These are phyloP conservation scores for Leccinum idahoense DNA, from an alignment of 1,284 basidiomycete species.

Conservation along the genomic window DNA sequence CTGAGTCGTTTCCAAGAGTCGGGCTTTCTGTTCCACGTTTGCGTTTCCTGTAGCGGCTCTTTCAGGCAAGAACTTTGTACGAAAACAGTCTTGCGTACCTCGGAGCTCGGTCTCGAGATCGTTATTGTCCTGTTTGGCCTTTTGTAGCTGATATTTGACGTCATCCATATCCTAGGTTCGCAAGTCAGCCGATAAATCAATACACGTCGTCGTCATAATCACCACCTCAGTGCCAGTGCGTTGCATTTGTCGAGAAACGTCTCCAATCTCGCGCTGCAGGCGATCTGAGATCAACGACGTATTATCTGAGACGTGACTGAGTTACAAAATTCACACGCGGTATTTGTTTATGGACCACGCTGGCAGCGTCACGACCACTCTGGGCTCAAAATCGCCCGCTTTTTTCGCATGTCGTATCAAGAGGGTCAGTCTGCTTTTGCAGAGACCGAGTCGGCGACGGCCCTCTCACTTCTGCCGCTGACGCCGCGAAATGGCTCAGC, in stretches of 20 bases:
- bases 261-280: constrained; percentile 57
- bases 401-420: too few species aligned
- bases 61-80: constrained; percentile 8
- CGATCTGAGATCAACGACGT: constrained; percentile 25
- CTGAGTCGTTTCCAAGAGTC: constrained; percentile 45
- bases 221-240: constrained; percentile 57
- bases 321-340: too few species aligned
- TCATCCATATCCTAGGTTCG: constrained; percentile 65
- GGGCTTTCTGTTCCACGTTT: constrained; percentile 64
- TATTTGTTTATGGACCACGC: too few species aligned
- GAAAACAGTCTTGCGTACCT: constrained; percentile 32
- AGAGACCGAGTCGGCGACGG: too few species aligned
- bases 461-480: too few species aligned
- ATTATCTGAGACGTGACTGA: too few species aligned
- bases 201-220: constrained; percentile 3
- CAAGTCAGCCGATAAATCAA: constrained; percentile 11
- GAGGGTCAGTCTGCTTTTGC: too few species aligned
- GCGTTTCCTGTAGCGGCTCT: constrained; percentile 40
- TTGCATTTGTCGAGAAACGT: constrained; percentile 55
- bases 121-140: constrained; percentile 63
- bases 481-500: too few species aligned
- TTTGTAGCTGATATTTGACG: constrained; percentile 60
- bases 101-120: constrained; percentile 65
- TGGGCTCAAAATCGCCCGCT: too few species aligned
- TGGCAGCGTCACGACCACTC: too few species aligned